Base-by-base conservation (phyloP, 345 rosid species). In the Cardamine chenopodiifolia region DNA sequence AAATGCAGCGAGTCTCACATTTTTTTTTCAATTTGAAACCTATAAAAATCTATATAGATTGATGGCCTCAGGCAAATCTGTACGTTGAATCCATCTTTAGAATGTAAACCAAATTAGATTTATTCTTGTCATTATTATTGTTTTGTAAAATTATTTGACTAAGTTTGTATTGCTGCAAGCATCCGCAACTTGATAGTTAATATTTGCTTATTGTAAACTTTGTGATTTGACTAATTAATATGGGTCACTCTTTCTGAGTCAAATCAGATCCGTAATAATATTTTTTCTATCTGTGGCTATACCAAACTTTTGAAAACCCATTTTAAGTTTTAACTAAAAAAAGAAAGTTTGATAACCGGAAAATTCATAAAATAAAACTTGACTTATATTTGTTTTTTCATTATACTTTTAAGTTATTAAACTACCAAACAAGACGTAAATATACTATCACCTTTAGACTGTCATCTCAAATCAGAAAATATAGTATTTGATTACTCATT, bases 341-440 rank as follows among this genome's bases (percentile, higher is more conserved):
- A 9, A 20, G 6, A 25, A 25, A 61, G 32, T n/a, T 62, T 62
- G 44, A 44, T 62, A 62, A 50, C 10, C 13, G 25, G 57, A 44
- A 39, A 64, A 13, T 5, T 65, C n/a, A 23, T 44, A 48, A 31
- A 55, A 18, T 58, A 47, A 63, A 56, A 57, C 78, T 66, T 73
- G 28, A 65, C 50, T 73, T 47, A 25, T 44, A 66, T 66, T 32
- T 74, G 17, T 45, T 32, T 25, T 47, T 47, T 22, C 7, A 32
- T 48, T 55, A 57, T 17, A 23, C 71, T 73, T 64, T 64, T 7
- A 65, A 65, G 71, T 65, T 53, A 54, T 29, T 57, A 23, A 56
- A 8, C 17, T 54, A 57, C 72, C 72, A 74, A 74, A 45, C 50
- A 57, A 74, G 72, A 74, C 49, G 78, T 20, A 74, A 65, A 58